These are phyloP conservation scores for Monosporascus sp. DNA, from an alignment of 2,329 filamentous ascomycete genomes.

Conservation along the genomic window DNA sequence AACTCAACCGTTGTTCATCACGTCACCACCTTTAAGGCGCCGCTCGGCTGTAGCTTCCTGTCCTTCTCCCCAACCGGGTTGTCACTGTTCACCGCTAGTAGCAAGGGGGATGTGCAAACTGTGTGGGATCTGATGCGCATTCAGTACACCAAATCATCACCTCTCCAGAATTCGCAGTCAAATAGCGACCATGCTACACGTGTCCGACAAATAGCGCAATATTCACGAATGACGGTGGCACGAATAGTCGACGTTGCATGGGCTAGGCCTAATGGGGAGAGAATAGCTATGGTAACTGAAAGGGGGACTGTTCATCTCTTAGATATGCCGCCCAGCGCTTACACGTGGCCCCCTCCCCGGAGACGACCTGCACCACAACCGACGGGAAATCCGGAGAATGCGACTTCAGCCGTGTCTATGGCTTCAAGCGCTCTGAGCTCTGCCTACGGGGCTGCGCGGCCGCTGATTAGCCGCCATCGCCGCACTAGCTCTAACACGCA, in stretches of 20 bases:
- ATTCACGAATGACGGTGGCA: constrained; percentile 86
- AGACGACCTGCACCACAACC: constrained; percentile 42
- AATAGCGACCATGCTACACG: constrained; percentile 45
- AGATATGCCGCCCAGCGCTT: constrained; percentile 76
- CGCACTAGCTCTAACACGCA: constrained; percentile 43
- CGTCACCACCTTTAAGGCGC: constrained; percentile 64
- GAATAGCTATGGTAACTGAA: constrained; percentile 84
- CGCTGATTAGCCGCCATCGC: constrained; percentile 50
- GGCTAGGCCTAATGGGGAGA: constrained; percentile 75
- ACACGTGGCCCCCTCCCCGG: constrained; percentile 78
- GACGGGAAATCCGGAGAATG: constrained; percentile 43
- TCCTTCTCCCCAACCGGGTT: constrained; percentile 73
- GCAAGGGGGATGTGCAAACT: constrained; percentile 76
- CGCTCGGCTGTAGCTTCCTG: constrained; percentile 73
- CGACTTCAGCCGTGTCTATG: constrained; percentile 57
- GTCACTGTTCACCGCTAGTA: constrained; percentile 72
- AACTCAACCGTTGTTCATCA: constrained; percentile 52
- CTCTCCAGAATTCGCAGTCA: constrained; percentile 48
- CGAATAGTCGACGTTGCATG: constrained; percentile 87
- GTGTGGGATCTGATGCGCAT: constrained; percentile 74
- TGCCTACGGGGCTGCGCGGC: constrained; percentile 63
- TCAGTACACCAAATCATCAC: constrained; percentile 57
- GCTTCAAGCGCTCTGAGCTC: constrained; percentile 67
- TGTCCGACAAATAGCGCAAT: constrained; percentile 81
- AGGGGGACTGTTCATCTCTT: constrained; percentile 93